Evolutionary conservation across 306 rosid genomes (phyloP), one percentile per base, ranked within the genome.

Genomic region (Castanospermum australe): DNA sequence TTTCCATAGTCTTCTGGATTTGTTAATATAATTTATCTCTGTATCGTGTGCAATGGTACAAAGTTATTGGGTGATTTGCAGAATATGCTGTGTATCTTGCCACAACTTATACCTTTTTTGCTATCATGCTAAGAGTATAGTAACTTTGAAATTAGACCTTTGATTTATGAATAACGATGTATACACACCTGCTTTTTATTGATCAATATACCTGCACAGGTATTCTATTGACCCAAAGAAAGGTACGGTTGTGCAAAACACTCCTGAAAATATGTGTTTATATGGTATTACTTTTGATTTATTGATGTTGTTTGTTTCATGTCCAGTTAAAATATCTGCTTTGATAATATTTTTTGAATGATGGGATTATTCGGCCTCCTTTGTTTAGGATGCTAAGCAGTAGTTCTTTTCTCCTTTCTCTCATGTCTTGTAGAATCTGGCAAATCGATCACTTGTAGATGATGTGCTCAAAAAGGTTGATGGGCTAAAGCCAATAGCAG

Each of bases 401-500:
- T 50, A 62, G 59, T 52, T 41, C 3, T 10, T 35, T 77, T 10
- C 15, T 24, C 45, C 36, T 44, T 72, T 9, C n/a, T 13, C 45
- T n/a, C 45, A 22, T 81, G 66, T 47, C 72, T 71, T 84, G 83
- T 78, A 95, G 99, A 95, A 93, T 89, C 94, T 95, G 54, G 99
- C 99, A 4, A 82, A 54, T 59, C 87, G 99, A 65, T 89, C 98
- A 5, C 77, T 95, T 82, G 90, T 89, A 54, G 97, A 91, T 72
- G 99, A 95, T 1, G 97, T 91, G 81, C 91, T 95, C 72, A 82
- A 3, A 83, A 95, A 95, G 88, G 99, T 95, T 44, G 89, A 93
- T 67, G 92, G 91, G 65, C 82, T 95, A 69, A 93, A 93, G 86
- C 99, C 98, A 56, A 95, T 95, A 79, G 99, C 99, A 4, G 99